A percentile compares a stretch with the other conserved stretches of the same genome.
Conservation (phyloP, 2,329 filamentous ascomycete species). For the Aspergillus flavus region DNA sequence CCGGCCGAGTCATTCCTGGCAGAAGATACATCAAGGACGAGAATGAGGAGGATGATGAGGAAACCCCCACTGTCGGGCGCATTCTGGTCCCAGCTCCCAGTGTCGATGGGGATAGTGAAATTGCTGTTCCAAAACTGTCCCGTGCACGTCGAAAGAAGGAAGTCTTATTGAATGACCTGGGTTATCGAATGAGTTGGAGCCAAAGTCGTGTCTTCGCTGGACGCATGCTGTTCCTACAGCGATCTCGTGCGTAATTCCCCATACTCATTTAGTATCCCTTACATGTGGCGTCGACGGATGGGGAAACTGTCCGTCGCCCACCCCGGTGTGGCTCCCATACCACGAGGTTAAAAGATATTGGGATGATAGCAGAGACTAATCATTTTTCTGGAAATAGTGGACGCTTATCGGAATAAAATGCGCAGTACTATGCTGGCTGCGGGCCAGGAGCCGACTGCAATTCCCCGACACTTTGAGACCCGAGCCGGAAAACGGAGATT, state of each 20-base stretch:
- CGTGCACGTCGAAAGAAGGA: constrained; percentile 74
- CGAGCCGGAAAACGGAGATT: constrained; percentile 80
- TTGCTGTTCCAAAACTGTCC: constrained; percentile 74
- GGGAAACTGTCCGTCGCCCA: neutral
- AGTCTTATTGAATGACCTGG: constrained; percentile 87
- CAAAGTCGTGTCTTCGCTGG: constrained; percentile 90
- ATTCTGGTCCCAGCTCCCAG: constrained; percentile 62
- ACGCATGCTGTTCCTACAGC: constrained; percentile 83
- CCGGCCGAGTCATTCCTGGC: constrained; percentile 69
- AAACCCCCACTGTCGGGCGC: constrained; percentile 39
- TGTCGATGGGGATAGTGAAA: constrained; percentile 72
- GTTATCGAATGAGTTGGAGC: constrained; percentile 94
- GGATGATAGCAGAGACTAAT: constrained; percentile 15
- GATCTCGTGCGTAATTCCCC: constrained; percentile 71
- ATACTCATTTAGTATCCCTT: constrained; percentile 10
- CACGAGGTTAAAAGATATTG: constrained; percentile 9
- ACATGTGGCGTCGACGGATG: constrained; percentile 12
- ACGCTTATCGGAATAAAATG: constrained; percentile 92
- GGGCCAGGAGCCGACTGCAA: constrained; percentile 72
- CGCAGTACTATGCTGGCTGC: constrained; percentile 76
- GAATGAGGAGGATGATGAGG: constrained; percentile 50
- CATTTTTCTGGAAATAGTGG: constrained; percentile 61
- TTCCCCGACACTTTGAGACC: constrained; percentile 86
- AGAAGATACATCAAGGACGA: constrained; percentile 75
- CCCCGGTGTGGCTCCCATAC: neutral